Evolutionary conservation across 1,139 yeast species (phyloP).

Genomic region (Groenewaldozyma auringiensis): DNA sequence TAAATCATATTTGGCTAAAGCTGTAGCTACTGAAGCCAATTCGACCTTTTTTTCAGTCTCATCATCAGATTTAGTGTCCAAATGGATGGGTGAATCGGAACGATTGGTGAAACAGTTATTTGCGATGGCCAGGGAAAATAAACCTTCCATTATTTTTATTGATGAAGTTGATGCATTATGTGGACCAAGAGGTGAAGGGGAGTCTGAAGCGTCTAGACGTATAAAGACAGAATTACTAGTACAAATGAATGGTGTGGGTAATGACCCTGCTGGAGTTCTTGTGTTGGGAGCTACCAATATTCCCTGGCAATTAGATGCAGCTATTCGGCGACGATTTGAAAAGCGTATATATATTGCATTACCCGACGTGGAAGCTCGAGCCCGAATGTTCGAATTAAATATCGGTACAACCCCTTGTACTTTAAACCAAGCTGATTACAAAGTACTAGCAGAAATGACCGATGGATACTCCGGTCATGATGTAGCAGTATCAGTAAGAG

Average conservation of each 20-base stretch:
- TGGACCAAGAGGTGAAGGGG: conserved; percentile 98
- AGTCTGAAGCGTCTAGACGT: conserved; percentile 92
- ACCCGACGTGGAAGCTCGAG: conserved; percentile 87
- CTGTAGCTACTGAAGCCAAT: conserved; percentile 97
- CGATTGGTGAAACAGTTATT: conserved; percentile 90
- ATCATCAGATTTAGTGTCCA: conserved; percentile 88
- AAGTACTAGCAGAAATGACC: conserved; percentile 82
- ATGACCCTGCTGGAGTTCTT: conserved; percentile 84
- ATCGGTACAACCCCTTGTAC: conserved; percentile 87
- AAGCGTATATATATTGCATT: conserved; percentile 89
- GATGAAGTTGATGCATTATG: conserved; percentile 98
- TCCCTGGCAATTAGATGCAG: conserved; percentile 98
- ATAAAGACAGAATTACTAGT: conserved; percentile 93
- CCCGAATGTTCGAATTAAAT: conserved; percentile 88
- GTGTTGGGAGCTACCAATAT: conserved; percentile 97
- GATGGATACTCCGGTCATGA: conserved; percentile 98
- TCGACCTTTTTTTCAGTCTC: conserved; percentile 94
- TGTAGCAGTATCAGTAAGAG: conserved; percentile 92
- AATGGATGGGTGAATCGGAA: conserved; percentile 99
- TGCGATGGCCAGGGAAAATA: conserved; percentile 91
- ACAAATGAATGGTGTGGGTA: conserved; percentile 99
- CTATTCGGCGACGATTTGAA: conserved; percentile 93
- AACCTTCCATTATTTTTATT: conserved; percentile 90
- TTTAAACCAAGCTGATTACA: conserved; percentile 64
- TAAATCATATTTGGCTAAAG: conserved; percentile 92